Conservation (phyloP, 306 rosid genomes). For the Corylus avellana region DNA sequence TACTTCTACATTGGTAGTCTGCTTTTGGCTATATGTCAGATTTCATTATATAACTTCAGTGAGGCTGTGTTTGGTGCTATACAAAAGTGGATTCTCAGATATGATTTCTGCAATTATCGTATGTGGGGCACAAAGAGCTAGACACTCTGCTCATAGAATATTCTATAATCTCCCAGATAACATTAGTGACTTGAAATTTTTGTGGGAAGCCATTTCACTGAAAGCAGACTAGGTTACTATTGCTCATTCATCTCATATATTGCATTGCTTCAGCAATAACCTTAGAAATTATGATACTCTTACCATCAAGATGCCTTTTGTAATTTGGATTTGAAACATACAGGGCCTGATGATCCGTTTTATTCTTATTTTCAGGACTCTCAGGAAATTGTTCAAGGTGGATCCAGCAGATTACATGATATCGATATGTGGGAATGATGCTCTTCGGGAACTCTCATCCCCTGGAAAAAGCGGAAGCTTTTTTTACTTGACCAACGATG, state of each 20-base stretch:
- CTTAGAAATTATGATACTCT: neutral
- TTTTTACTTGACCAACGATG: conserved; percentile 88
- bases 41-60: neutral
- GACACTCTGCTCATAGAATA: neutral
- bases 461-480: conserved; percentile 99
- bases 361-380: conserved; percentile 65
- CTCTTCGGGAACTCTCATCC: conserved; percentile 90
- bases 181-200: neutral
- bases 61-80: neutral
- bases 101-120: neutral
- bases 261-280: neutral
- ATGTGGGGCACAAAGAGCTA: neutral
- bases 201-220: neutral
- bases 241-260: neutral
- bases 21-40: neutral
- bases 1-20: conserved; percentile 19
- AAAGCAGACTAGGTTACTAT: neutral
- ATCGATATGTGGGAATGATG: conserved; percentile 90
- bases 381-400: conserved; percentile 88
- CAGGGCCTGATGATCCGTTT: conserved; percentile 21
- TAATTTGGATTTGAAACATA: conserved; percentile 4
- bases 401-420: conserved; percentile 99
- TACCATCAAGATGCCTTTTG: neutral
- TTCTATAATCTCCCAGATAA: neutral
- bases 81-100: neutral